Evolutionary conservation across 495 filamentous ascomycete species (phyloP).

Genomic region (Penicillium bialowiezense): DNA sequence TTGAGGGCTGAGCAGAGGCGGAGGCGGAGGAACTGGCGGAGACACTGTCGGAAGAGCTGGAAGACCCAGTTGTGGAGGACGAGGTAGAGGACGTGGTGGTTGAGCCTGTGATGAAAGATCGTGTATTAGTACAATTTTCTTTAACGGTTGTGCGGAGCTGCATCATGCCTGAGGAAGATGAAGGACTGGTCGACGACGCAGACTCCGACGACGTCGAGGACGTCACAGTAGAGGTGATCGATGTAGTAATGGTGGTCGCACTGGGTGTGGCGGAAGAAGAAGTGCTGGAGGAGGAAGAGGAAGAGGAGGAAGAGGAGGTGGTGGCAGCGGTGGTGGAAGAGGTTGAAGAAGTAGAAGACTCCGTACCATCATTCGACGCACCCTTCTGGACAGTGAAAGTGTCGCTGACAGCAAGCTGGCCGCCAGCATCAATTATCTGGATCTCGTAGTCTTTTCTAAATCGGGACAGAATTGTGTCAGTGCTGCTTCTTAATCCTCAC

Average conservation of each 20-base stretch:
- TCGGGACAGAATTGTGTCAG: constrained; percentile 5
- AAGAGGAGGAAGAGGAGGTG: constrained; percentile 5
- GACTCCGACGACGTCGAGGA: constrained; percentile 1
- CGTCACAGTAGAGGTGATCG: constrained; percentile 6
- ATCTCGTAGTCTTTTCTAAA: constrained; percentile 14
- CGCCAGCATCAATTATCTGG: constrained; percentile 14
- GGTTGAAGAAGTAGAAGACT: constrained; percentile 8
- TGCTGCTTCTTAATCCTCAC: constrained; percentile 2
- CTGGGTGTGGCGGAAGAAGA: constrained; percentile 7
- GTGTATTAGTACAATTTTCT: not conserved
- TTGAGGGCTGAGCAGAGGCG: not conserved
- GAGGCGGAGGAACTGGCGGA: constrained; percentile 1
- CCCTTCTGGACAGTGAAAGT: constrained; percentile 13
- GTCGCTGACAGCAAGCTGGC: constrained; percentile 14
- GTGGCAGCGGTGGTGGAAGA: not conserved
- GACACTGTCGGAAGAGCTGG: not conserved
- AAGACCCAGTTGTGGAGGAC: not conserved
- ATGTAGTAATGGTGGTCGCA: constrained; percentile 8
- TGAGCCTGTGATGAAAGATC: not conserved
- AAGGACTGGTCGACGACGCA: constrained; percentile 9
- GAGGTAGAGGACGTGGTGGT: not conserved
- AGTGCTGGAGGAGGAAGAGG: constrained; percentile 3
- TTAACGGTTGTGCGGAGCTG: constrained; percentile 7
- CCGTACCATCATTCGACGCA: constrained; percentile 13
- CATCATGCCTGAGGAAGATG: constrained; percentile 15